phyloP scores from a whole-genome alignment of 768 basidiomycete genomes.

The Lactarius akahatsu region DNA sequence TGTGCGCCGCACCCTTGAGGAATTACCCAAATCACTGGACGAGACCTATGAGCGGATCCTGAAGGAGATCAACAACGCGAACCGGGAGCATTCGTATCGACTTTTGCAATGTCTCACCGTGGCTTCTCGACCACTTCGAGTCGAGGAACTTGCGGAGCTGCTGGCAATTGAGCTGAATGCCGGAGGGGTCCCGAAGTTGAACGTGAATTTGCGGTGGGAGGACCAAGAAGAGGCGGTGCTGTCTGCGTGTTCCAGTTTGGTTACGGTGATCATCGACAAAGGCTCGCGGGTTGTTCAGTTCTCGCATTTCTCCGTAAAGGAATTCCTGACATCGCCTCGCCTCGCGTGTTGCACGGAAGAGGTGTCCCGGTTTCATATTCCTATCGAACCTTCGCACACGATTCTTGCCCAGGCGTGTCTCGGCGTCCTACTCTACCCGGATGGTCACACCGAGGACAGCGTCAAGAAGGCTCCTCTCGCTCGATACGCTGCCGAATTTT shows the following conservation, averaged over 20 bases:
- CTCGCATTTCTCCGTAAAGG: not conserved
- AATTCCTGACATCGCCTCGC: not conserved
- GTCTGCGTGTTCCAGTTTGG: not conserved
- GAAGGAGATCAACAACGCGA: not conserved
- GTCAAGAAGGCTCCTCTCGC: not conserved
- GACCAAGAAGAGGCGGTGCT: not conserved
- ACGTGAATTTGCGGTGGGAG: not conserved
- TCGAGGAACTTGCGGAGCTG: not conserved
- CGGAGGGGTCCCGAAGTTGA: not conserved
- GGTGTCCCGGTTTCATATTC: not conserved
- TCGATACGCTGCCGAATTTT: not conserved
- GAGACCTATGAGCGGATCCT: too few relatives aligned
- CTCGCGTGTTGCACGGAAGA: not conserved
- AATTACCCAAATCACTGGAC: too few relatives aligned
- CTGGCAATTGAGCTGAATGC: not conserved
- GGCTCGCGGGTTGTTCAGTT: not conserved
- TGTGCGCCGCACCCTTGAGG: too few relatives aligned
- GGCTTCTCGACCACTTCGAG: not conserved
- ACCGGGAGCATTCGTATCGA: not conserved
- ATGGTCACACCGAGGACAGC: not conserved
- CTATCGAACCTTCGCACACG: not conserved
- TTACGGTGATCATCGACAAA: not conserved
- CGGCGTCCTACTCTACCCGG: not conserved
- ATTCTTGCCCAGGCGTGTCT: constrained; percentile 3
- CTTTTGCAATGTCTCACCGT: not conserved